Percentiles rank a stretch among this genome's conserved stretches.
Evolutionary conservation across 2,329 filamentous ascomycete species (phyloP).

Genomic region (Fusarium sp.): DNA sequence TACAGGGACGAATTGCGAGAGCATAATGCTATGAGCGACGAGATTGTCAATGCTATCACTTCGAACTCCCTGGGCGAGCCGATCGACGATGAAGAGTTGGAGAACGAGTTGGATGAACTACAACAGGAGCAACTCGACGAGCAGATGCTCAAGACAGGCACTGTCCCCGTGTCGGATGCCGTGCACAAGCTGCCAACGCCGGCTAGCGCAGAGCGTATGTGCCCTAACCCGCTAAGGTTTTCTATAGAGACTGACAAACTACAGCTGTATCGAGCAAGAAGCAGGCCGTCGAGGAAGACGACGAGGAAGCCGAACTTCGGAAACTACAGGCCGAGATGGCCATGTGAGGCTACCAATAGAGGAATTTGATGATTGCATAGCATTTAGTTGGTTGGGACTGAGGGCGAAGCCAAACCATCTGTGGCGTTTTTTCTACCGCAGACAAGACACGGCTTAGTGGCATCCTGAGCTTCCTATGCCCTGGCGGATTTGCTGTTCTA

Average conservation of each 20-base stretch:
- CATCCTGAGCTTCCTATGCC: constrained; percentile 25
- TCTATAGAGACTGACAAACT: constrained; percentile 23
- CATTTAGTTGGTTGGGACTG: constrained; percentile 36
- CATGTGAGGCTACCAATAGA: constrained; percentile 67
- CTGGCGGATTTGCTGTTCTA: constrained; percentile 35
- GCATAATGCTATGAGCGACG: constrained; percentile 91
- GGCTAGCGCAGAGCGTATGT: constrained; percentile 80
- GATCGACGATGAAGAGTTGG: constrained; percentile 87
- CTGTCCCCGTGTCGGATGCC: constrained; percentile 82
- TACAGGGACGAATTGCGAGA: constrained; percentile 88
- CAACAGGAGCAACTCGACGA: constrained; percentile 95
- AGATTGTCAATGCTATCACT: constrained; percentile 89
- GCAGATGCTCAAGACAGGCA: constrained; percentile 90
- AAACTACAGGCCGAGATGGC: constrained; percentile 98
- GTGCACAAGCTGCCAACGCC: constrained; percentile 81
- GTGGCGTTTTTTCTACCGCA: constrained; percentile 14
- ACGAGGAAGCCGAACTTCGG: constrained; percentile 93
- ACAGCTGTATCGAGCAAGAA: constrained; percentile 50
- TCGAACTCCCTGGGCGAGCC: constrained; percentile 72
- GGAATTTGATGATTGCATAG: constrained; percentile 39
- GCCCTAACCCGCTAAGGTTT: background rate
- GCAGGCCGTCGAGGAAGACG: constrained; percentile 77
- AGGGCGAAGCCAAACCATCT: constrained; percentile 15
- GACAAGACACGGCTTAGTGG: constrained; percentile 32
- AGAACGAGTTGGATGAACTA: constrained; percentile 84